phyloP scores from a whole-genome alignment of 331 rosid species.

The Rhamnella rubrinervis region DNA sequence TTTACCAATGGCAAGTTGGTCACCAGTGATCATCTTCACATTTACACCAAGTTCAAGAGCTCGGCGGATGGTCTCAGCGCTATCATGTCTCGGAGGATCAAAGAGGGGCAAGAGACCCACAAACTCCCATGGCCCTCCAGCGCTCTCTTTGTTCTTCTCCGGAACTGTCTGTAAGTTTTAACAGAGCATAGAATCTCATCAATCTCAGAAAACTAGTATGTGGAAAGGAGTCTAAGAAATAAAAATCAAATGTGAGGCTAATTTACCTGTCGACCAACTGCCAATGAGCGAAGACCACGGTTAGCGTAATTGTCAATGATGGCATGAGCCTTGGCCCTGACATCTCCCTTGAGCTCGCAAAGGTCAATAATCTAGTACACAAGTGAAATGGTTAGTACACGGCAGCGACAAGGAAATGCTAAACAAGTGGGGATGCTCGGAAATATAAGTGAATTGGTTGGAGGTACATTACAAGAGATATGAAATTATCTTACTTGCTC shows the following conservation, averaged over 20 bases:
- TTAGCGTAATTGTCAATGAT: conserved; percentile 69
- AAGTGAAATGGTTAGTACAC: conserved; percentile 4
- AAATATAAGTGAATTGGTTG: not conserved
- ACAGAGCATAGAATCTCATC: conserved; percentile 2
- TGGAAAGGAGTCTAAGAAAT: not conserved
- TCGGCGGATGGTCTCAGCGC: conserved; percentile 85
- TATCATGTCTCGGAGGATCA: conserved; percentile 95
- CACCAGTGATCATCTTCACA: conserved; percentile 97
- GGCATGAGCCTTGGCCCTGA: conserved; percentile 47
- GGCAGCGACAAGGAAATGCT: not conserved
- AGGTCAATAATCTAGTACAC: conserved; percentile 70
- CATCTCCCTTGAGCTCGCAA: conserved; percentile 67
- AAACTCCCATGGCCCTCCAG: conserved; percentile 72
- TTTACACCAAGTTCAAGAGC: conserved; percentile 88
- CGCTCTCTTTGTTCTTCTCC: conserved; percentile 66
- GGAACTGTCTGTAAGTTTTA: conserved; percentile 48
- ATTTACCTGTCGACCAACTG: conserved; percentile 69
- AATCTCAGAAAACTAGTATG: conserved; percentile 4
- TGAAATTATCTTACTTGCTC: conserved; percentile 61
- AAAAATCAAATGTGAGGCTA: conserved; percentile 4
- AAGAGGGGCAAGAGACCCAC: conserved; percentile 84
- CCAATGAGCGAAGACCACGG: conserved; percentile 82
- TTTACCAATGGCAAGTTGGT: conserved; percentile 93
- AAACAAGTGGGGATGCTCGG: not conserved
- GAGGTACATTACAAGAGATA: not conserved